These are phyloP conservation scores for Cystofilobasidium bisporidii DNA, from an alignment of 768 basidiomycete species.

Conservation along the genomic window DNA sequence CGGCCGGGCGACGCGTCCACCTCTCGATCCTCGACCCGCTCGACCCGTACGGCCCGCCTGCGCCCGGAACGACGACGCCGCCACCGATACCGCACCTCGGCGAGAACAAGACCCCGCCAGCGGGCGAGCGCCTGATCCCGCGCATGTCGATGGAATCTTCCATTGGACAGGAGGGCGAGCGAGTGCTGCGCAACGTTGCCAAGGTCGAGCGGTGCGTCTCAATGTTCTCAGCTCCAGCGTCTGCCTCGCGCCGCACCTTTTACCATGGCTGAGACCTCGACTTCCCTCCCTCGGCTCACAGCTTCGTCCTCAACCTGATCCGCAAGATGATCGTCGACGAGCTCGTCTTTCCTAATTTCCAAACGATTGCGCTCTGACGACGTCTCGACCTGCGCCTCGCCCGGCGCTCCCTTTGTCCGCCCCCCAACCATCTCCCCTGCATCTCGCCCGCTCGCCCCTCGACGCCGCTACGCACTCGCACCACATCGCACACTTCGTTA, in stretches of 20 bases:
- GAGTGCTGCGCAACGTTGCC: constrained; percentile 28
- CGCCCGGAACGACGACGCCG: background rate
- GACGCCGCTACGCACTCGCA: no score
- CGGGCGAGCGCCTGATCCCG: constrained; percentile 23
- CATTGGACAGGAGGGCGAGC: constrained; percentile 27
- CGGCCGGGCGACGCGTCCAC: constrained; percentile 63
- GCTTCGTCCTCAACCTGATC: constrained; percentile 25
- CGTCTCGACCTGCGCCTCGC: no score
- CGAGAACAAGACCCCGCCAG: constrained; percentile 17
- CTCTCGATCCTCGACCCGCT: constrained; percentile 78
- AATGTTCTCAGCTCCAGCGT: background rate
- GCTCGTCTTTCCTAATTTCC: constrained; percentile 91
- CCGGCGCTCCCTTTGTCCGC: no score
- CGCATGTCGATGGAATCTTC: constrained; percentile 23
- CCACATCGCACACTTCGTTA: no score
- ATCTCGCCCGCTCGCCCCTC: no score
- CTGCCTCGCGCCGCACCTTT: background rate
- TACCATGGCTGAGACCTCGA: no score
- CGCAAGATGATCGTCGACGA: constrained; percentile 69
- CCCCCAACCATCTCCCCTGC: no score
- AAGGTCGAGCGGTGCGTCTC: constrained; percentile 26
- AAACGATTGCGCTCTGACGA: constrained; percentile 48
- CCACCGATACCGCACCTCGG: background rate
- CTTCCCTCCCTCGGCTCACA: background rate
- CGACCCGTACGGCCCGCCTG: constrained; percentile 70